Conservation (phyloP, 2,329 filamentous ascomycete genomes). For the Teratosphaeria zuluensis region DNA sequence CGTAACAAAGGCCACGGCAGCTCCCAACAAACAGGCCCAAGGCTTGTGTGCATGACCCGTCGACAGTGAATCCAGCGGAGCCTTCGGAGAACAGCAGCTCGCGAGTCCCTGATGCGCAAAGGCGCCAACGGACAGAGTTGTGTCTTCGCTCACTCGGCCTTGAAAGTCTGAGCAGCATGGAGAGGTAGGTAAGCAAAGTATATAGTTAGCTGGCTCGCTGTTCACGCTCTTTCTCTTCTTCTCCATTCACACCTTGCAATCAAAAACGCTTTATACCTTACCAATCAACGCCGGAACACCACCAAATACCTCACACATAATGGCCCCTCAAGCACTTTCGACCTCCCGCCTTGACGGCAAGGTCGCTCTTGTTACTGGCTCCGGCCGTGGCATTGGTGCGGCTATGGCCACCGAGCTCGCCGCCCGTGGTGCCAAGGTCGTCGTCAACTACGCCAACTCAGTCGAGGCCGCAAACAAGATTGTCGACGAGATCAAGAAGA, state of each 20-base stretch:
- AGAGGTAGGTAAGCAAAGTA: conserved; percentile 3
- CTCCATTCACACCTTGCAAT: not conserved
- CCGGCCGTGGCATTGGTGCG: conserved; percentile 55
- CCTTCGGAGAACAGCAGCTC: not conserved
- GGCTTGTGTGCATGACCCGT: not conserved
- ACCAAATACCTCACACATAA: conserved; percentile 15
- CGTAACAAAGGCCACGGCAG: not conserved
- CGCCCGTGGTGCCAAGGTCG: conserved; percentile 54
- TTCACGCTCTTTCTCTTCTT: not conserved
- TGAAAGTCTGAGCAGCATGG: conserved; percentile 1
- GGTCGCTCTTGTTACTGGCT: conserved; percentile 45
- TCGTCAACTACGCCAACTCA: conserved; percentile 60
- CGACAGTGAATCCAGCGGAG: not conserved
- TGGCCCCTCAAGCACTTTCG: conserved; percentile 28
- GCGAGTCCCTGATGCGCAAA: not conserved
- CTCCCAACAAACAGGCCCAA: not conserved
- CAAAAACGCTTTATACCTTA: not conserved
- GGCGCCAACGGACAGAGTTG: not conserved
- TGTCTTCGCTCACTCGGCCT: conserved; percentile 1
- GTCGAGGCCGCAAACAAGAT: conserved; percentile 54
- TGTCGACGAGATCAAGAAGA: conserved; percentile 55
- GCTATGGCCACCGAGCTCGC: conserved; percentile 59
- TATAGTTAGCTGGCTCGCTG: conserved; percentile 1
- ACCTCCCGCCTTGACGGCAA: conserved; percentile 45
- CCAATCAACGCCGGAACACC: not conserved